Conservation (phyloP, 2,329 filamentous ascomycete species). For the Canariomyces notabilis region DNA sequence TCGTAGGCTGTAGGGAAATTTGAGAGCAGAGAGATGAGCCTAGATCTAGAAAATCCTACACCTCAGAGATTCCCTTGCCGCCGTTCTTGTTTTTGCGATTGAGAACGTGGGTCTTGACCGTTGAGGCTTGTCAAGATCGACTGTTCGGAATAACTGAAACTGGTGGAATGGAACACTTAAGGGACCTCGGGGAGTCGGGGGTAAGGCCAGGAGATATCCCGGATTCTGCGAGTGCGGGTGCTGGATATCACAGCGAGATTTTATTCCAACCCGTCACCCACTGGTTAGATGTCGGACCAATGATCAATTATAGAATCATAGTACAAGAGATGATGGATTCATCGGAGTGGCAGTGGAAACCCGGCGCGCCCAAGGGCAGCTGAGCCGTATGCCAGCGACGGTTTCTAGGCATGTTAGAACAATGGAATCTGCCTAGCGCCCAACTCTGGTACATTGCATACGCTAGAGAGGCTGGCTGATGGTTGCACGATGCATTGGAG, state of each 20-base stretch:
- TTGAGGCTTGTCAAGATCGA: background rate
- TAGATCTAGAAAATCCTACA: conserved; percentile 30
- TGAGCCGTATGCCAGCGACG: background rate
- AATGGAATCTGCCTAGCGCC: no score
- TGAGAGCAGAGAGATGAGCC: background rate
- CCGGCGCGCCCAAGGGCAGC: background rate
- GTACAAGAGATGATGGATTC: no score
- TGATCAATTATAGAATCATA: no score
- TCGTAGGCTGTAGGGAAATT: no score
- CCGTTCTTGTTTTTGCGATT: conserved; percentile 23
- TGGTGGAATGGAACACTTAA: no score
- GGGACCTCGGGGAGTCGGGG: no score
- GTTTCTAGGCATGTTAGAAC: conserved; percentile 3
- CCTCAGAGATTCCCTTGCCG: conserved; percentile 28
- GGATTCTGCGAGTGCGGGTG: conserved; percentile 10
- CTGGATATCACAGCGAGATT: conserved; percentile 1
- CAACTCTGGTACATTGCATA: background rate
- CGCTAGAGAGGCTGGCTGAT: conserved; percentile 20
- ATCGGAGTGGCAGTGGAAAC: background rate
- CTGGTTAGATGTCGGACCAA: no score
- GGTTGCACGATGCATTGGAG: conserved; percentile 11
- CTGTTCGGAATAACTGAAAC: conserved; percentile 17
- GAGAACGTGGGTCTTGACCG: conserved; percentile 21
- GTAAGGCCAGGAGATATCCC: no score
- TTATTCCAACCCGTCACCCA: no score